Percentiles rank a stretch among this genome's conserved stretches.
These are phyloP conservation scores for Erythrophleum ivorense DNA, from an alignment of 331 rosid genomes.

Conservation along the genomic window DNA sequence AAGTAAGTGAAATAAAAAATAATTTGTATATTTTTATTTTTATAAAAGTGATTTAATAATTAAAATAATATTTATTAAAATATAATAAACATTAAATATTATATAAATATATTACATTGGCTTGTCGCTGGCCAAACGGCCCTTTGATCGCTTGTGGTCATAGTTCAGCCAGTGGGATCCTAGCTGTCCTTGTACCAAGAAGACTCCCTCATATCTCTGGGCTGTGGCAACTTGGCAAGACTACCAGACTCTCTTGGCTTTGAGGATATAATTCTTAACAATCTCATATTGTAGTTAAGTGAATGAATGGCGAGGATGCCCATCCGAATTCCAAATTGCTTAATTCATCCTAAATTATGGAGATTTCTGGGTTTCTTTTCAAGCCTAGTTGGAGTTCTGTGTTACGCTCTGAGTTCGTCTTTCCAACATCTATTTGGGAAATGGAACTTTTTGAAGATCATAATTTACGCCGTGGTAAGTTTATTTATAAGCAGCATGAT, in stretches of 20 bases:
- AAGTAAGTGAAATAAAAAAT: no score
- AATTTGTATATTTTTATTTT: no score
- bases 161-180: conserved; percentile 49
- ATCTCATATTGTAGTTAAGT: background rate
- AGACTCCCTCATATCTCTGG: no score
- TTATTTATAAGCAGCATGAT: conserved; percentile 25
- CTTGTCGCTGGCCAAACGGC: no score
- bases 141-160: conserved; percentile 42
- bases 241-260: no score
- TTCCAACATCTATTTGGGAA: conserved; percentile 44
- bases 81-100: no score
- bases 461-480: conserved; percentile 27
- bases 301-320: background rate
- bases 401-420: conserved; percentile 45
- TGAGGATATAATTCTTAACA: background rate
- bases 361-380: conserved; percentile 40
- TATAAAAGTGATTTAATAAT: no score
- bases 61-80: no score
- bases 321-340: background rate
- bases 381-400: conserved; percentile 38
- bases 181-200: no score
- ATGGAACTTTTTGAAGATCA: conserved; percentile 46
- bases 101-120: no score
- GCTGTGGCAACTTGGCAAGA: no score
- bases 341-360: background rate